Conservation (phyloP, 805 yeast genomes). For the Pichia kluyveri region DNA sequence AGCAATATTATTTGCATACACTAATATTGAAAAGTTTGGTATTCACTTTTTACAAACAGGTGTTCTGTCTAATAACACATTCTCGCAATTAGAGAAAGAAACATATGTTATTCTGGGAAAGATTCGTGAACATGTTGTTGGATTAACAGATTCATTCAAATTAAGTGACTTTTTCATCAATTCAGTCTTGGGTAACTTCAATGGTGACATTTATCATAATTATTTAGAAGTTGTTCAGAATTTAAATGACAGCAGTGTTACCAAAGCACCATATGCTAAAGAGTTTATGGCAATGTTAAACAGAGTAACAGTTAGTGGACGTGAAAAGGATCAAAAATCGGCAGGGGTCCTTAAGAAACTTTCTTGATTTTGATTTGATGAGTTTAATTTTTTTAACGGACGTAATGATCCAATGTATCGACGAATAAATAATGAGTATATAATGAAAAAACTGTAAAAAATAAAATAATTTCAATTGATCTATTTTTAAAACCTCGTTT, state of each 20-base stretch:
- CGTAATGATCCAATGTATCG: too few relatives aligned
- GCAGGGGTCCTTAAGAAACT: constrained; percentile 17
- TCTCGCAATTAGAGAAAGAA: constrained; percentile 31
- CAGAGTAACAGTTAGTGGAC: constrained; percentile 28
- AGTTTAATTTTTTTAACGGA: too few relatives aligned
- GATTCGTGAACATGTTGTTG: constrained; percentile 62
- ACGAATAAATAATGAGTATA: too few relatives aligned
- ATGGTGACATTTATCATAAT: constrained; percentile 78
- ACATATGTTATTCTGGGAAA: constrained; percentile 38
- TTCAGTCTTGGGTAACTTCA: constrained; percentile 70
- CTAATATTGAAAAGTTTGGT: constrained; percentile 60
- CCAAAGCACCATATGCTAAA: constrained; percentile 54
- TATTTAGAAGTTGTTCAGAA: constrained; percentile 50
- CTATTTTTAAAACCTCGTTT: too few relatives aligned
- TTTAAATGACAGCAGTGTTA: constrained; percentile 38
- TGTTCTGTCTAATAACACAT: constrained; percentile 41
- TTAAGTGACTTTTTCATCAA: constrained; percentile 73
- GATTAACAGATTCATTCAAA: constrained; percentile 77
- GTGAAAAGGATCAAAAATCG: constrained; percentile 21
- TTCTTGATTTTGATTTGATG: not conserved
- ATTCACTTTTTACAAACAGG: constrained; percentile 63
- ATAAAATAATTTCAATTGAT: too few relatives aligned
- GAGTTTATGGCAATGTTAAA: constrained; percentile 29
- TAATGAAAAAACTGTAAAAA: too few relatives aligned
- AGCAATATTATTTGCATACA: constrained; percentile 54